A percentile compares a stretch with the other conserved stretches of the same genome.
Conservation (phyloP, 805 yeast genomes). For the Cyberlindnera americana region DNA sequence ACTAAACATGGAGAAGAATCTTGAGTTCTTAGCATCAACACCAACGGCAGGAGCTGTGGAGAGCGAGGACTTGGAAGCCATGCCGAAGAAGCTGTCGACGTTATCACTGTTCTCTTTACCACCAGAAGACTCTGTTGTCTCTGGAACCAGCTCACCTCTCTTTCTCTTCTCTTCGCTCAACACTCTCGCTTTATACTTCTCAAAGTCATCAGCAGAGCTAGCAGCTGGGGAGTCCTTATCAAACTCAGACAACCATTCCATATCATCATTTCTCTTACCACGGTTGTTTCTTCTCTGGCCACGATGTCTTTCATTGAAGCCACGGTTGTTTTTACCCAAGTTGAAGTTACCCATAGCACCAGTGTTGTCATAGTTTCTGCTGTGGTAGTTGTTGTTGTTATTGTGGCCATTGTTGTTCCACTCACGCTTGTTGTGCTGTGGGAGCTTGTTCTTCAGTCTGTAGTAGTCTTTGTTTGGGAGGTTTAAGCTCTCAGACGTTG, state of each 20-base stretch:
- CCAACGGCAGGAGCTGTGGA: conserved; percentile 6
- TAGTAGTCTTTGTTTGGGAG: conserved; percentile 25
- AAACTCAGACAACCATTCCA: conserved; percentile 21
- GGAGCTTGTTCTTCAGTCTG: conserved; percentile 17
- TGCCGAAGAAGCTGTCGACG: conserved; percentile 26
- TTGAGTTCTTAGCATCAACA: conserved; percentile 26
- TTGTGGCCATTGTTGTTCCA: conserved; percentile 12
- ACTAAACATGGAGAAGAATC: conserved; percentile 27
- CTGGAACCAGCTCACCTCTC: conserved; percentile 26
- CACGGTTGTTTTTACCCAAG: conserved; percentile 15
- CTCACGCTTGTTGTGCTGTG: conserved; percentile 15
- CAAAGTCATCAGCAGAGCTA: conserved; percentile 35
- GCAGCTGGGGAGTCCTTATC: conserved; percentile 22
- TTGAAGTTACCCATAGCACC: conserved; percentile 31
- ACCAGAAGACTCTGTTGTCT: not conserved
- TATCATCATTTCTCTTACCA: conserved; percentile 15
- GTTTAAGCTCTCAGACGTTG: conserved; percentile 13
- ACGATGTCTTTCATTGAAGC: conserved; percentile 11
- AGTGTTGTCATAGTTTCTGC: conserved; percentile 19
- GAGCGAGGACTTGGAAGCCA: conserved; percentile 12
- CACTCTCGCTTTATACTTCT: conserved; percentile 37
- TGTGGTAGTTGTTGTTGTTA: conserved; percentile 3
- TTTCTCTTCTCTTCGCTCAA: conserved; percentile 34
- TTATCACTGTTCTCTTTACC: conserved; percentile 9
- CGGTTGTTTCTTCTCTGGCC: conserved; percentile 15